phyloP scores from a whole-genome alignment of 805 yeast genomes.

The Wickerhamiella hasegawae region DNA sequence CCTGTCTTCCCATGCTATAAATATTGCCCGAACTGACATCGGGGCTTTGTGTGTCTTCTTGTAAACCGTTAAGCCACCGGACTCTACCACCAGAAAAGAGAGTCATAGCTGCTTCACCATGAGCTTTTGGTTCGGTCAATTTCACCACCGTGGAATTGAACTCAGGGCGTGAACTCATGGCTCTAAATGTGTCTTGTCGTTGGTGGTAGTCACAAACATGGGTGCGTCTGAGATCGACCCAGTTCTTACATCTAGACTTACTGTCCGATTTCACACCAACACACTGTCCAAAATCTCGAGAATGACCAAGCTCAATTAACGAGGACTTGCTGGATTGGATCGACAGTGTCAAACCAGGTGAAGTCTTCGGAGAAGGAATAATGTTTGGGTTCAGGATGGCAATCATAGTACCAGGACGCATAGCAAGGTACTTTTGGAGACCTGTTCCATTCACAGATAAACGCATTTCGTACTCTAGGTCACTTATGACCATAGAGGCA shows the following conservation, averaged over 20 bases:
- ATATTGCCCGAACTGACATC: constrained; percentile 4
- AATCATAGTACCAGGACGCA: constrained; percentile 58
- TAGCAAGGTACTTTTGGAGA: constrained; percentile 54
- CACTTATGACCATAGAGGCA: constrained; percentile 47
- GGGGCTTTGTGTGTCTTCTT: constrained; percentile 18
- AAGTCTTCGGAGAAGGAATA: too few species aligned
- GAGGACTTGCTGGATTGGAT: constrained; percentile 22
- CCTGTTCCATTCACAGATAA: constrained; percentile 52
- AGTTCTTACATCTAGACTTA: constrained; percentile 34
- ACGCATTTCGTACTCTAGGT: constrained; percentile 44
- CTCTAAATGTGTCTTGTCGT: constrained; percentile 36
- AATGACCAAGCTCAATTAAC: constrained; percentile 57
- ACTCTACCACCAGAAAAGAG: constrained; percentile 24
- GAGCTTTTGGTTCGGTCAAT: constrained; percentile 40
- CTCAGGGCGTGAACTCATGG: constrained; percentile 57
- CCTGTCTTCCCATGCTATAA: constrained; percentile 12
- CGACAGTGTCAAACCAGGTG: not conserved
- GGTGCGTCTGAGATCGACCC: constrained; percentile 38
- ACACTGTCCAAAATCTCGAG: constrained; percentile 57
- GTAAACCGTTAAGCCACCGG: constrained; percentile 16
- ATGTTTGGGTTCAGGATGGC: constrained; percentile 56
- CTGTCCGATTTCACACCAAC: constrained; percentile 33
- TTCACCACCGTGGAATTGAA: constrained; percentile 41
- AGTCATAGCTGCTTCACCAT: constrained; percentile 25
- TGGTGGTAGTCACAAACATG: constrained; percentile 59